Percentiles rank a stretch among this genome's conserved stretches.
phyloP scores from a whole-genome alignment of 2,329 filamentous ascomycete species.

The Macrophomina phaseolina region DNA sequence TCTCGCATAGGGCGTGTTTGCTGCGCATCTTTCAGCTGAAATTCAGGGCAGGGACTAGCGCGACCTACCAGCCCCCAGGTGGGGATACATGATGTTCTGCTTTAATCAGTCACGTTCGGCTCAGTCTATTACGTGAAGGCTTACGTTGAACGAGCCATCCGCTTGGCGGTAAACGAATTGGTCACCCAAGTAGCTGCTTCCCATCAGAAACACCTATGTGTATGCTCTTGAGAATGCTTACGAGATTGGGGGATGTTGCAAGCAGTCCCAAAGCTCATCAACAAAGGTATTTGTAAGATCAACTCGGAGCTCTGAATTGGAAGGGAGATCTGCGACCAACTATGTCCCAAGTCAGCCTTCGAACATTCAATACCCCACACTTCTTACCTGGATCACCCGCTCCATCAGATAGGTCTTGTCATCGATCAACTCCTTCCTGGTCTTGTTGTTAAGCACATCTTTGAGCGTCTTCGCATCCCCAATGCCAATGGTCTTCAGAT shows the following conservation, averaged over 20 bases:
- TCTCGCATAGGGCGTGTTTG: constrained; percentile 67
- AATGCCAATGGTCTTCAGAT: constrained; percentile 62
- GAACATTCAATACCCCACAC: neutral
- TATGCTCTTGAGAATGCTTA: neutral
- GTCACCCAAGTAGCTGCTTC: constrained; percentile 45
- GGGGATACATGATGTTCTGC: constrained; percentile 65
- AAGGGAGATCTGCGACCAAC: constrained; percentile 24
- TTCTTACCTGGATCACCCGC: constrained; percentile 63
- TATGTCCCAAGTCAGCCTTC: neutral
- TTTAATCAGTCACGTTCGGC: constrained; percentile 45
- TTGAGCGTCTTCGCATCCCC: constrained; percentile 48
- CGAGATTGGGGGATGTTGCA: constrained; percentile 33
- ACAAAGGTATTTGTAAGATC: constrained; percentile 32
- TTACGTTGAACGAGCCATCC: constrained; percentile 49
- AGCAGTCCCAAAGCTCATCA: constrained; percentile 31
- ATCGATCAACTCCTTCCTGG: constrained; percentile 69
- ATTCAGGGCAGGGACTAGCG: neutral
- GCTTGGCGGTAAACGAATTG: constrained; percentile 47
- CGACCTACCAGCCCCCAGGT: constrained; percentile 37
- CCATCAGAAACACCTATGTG: neutral
- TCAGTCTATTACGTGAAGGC: neutral
- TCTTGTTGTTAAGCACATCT: constrained; percentile 68
- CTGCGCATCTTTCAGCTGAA: constrained; percentile 53
- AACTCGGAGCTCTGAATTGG: constrained; percentile 28
- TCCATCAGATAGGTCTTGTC: constrained; percentile 83